Conservation (phyloP, 106 monocot genomes). For the Acorus gramineus region DNA sequence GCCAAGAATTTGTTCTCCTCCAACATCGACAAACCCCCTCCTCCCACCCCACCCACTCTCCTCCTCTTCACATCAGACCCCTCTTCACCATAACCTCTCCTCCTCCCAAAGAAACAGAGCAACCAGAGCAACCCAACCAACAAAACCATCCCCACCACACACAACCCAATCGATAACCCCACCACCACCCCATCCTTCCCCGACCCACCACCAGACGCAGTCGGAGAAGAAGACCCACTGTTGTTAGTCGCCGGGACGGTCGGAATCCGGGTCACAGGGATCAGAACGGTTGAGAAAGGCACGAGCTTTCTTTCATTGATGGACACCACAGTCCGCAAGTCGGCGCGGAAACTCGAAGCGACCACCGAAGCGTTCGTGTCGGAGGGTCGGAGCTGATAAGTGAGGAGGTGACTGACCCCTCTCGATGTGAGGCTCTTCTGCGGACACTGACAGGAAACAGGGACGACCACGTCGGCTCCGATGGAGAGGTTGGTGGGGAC, state of each 20-base stretch:
- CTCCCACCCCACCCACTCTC: not conserved
- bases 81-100: not conserved
- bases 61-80: not conserved
- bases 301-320: constrained; percentile 21
- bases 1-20: constrained; percentile 19
- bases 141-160: constrained; percentile 22
- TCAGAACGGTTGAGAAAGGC: constrained; percentile 27
- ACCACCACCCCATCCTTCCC: constrained; percentile 19
- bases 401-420: constrained; percentile 16
- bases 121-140: constrained; percentile 13
- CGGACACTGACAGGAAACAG: constrained; percentile 71
- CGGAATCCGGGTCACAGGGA: constrained; percentile 31
- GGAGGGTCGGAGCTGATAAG: constrained; percentile 42
- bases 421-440: not conserved
- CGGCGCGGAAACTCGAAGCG: constrained; percentile 41
- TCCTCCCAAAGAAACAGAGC: constrained; percentile 1
- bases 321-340: constrained; percentile 20
- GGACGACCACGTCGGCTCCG: constrained; percentile 45
- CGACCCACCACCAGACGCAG: not conserved
- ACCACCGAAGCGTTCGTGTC: constrained; percentile 33
- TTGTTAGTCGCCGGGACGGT: constrained; percentile 1
- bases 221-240: not conserved
- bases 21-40: not conserved
- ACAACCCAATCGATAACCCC: constrained; percentile 32
- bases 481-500: constrained; percentile 38